Conservation (phyloP, 148 eudicot species). For the Salicornia ramosissima region DNA sequence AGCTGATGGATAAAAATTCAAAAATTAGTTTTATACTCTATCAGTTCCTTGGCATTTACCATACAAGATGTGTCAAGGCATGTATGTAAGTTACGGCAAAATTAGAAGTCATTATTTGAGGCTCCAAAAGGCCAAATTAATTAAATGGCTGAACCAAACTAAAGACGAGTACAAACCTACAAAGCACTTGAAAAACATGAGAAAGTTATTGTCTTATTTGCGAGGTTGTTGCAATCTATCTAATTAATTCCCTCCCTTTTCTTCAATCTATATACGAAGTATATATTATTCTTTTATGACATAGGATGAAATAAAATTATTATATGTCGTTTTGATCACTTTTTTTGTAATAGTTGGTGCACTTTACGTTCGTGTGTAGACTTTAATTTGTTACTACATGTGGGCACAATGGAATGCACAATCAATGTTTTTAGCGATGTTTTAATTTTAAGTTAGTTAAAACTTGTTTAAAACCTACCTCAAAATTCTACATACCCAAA, state of each 20-base stretch:
- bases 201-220: not conserved
- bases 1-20: no score
- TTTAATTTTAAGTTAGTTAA: no score
- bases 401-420: no score
- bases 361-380: not conserved
- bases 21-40: no score
- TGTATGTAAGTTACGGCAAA: not conserved
- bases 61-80: not conserved
- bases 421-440: no score
- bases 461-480: no score
- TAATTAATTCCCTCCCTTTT: not conserved
- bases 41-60: not conserved
- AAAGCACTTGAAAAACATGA: not conserved
- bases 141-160: no score
- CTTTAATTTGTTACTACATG: not conserved
- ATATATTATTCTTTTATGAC: not conserved
- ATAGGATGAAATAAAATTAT: not conserved
- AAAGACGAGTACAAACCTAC: no score
- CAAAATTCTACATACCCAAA: no score
- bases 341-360: not conserved
- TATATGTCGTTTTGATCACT: not conserved
- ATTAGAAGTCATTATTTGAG: not conserved
- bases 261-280: not conserved
- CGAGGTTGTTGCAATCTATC: constrained; percentile 18
- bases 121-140: not conserved